Percentiles rank a stretch among this genome's conserved stretches.
Conservation (phyloP, 1,284 basidiomycete genomes). For the Cystobasidiaceae sp. region DNA sequence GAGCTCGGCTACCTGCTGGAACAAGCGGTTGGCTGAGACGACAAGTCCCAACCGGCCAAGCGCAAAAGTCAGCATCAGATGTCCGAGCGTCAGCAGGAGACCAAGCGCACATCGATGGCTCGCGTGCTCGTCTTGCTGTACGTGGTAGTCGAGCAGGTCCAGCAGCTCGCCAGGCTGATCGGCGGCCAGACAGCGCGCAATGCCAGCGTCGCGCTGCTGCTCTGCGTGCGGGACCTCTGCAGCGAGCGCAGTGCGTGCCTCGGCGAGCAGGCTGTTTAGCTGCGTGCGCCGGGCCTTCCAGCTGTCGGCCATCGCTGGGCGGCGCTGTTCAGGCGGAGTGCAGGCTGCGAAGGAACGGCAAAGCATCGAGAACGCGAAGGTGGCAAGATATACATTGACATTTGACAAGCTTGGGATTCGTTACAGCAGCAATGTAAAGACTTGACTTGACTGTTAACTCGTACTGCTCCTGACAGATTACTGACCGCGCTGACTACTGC, state of each 20-base stretch:
- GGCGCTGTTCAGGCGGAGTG: background rate
- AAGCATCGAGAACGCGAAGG: too few relatives aligned
- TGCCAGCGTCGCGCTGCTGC: background rate
- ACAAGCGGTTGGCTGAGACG: background rate
- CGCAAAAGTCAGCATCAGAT: too few relatives aligned
- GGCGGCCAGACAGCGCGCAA: slow-evolving; percentile 1
- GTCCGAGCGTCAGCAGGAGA: too few relatives aligned
- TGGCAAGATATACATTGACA: background rate
- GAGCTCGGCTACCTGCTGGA: background rate
- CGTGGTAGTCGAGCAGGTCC: slow-evolving; percentile 11
- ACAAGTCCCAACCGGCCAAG: background rate
- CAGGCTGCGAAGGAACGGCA: too few relatives aligned
- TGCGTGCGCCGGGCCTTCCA: slow-evolving; percentile 1
- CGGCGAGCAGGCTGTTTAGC: background rate
- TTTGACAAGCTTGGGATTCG: background rate
- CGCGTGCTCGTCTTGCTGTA: background rate
- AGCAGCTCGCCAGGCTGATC: slow-evolving; percentile 18
- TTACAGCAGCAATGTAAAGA: background rate
- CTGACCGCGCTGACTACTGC: too few relatives aligned
- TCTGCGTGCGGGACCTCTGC: background rate
- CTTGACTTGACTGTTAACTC: too few relatives aligned
- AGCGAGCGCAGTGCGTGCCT: background rate
- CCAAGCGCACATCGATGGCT: background rate
- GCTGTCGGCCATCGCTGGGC: slow-evolving; percentile 6
- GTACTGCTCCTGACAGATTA: too few relatives aligned